Evolutionary conservation across 192 early-diverging fungal genomes (phyloP).

Genomic region (Gryganskiella cystojenkinii): DNA sequence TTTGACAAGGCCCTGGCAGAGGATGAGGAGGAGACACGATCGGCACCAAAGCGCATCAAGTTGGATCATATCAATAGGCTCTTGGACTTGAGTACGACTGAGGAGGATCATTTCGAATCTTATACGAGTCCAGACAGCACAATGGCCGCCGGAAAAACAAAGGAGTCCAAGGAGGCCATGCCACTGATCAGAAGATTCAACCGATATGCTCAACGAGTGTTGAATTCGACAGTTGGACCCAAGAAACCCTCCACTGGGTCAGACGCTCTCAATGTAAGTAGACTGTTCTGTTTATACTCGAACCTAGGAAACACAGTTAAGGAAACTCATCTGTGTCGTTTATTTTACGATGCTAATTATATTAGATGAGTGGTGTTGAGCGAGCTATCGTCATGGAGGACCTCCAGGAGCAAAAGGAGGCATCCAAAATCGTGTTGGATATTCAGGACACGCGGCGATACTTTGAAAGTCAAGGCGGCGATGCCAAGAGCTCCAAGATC

Average conservation of each 20-base stretch:
- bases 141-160: constrained; percentile 42
- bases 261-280: constrained; percentile 25
- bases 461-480: constrained; percentile 75
- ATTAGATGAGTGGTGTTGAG: constrained; percentile 62
- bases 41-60: constrained; percentile 56
- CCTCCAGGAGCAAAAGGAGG: constrained; percentile 61
- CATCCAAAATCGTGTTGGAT: constrained; percentile 66
- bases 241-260: constrained; percentile 22
- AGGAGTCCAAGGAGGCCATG: constrained; percentile 62
- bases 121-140: constrained; percentile 34
- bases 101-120: constrained; percentile 80
- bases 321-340: background rate
- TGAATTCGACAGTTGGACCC: constrained; percentile 60
- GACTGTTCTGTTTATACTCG: constrained; percentile 1
- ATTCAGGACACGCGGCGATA: constrained; percentile 83
- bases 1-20: constrained; percentile 83
- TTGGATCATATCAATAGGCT: constrained; percentile 70
- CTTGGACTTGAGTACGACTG: constrained; percentile 84
- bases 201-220: constrained; percentile 84
- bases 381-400: constrained; percentile 78
- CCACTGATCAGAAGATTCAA: constrained; percentile 91
- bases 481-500: constrained; percentile 34
- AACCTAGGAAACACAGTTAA: too few relatives aligned
- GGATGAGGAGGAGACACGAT: constrained; percentile 71
- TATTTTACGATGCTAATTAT: background rate